Base-by-base conservation (phyloP, 352 stramenopile species). In the Phytopythium cucurbitacearum region DNA sequence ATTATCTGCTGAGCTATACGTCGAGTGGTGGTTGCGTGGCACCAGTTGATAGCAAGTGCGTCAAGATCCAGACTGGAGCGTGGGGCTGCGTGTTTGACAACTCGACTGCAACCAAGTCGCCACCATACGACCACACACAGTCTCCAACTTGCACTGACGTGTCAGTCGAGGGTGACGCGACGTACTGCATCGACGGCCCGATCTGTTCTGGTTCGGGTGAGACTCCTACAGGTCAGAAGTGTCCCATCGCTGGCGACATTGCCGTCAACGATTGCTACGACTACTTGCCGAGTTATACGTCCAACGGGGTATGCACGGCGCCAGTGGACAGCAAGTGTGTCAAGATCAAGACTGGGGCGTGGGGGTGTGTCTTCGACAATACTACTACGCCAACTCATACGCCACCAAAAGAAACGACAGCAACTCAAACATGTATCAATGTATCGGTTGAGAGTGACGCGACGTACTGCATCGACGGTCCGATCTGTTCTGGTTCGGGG, bases 91-190 rank as follows among this genome's bases (percentile, higher is more conserved):
- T 85, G 32, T 85, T 64, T 54, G 47, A 38, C 45, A 41, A 15
- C 0, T 8, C 59, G 15, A 38, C 55, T 5, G 69, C 71, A 12
- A 60, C 59, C 7, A 48, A 64, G 7, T 66, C 58, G 3, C 59
- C 62, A 34, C 51, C 21, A 28, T 28, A 28, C 21, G 21, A 28
- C 21, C 21, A 28, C 21, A 28, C 21, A 28, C 21, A 28, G 2
- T 28, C 21, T 28, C 21, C 21, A 28, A 28, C 21, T 28, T 88
- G 77, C 60, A 76, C 66, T 0, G 57, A 86, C 15, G 73, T 89
- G 35, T 88, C 73, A 11, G 78, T 91, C 12, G 70, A 87, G 44
- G 60, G 71, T 1, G 78, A 89, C 54, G 80, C 78, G 32, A 89
- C 80, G 21, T 89, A 87, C 60, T 88, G 78, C 60, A 82, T 88